A percentile compares a stretch with the other conserved stretches of the same genome.
Conservation (phyloP, 2,329 filamentous ascomycete genomes). For the Neofusicoccum sp. region DNA sequence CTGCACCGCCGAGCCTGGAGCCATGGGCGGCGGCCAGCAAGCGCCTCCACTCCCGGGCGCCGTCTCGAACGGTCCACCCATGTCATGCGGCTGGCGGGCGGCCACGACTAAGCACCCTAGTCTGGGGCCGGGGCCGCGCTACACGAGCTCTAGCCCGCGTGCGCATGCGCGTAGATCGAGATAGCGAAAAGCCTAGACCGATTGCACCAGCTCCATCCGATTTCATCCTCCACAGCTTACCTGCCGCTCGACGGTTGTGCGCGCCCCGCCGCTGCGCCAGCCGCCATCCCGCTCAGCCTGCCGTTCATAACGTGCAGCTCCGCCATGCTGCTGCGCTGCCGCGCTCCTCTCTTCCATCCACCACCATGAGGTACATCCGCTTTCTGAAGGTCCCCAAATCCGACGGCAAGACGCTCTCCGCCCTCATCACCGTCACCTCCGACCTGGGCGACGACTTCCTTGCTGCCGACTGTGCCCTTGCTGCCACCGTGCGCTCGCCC, state of each 20-base stretch:
- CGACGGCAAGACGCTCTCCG: slow-evolving; percentile 47
- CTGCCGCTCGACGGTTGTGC: neutral
- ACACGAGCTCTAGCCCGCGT: neutral
- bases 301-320: neutral
- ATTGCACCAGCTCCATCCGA: neutral
- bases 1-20: no score
- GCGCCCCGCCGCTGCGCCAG: neutral
- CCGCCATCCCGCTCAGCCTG: neutral
- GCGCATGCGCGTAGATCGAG: neutral
- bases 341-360: neutral
- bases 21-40: neutral
- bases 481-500: slow-evolving; percentile 40
- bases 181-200: slow-evolving; percentile 9
- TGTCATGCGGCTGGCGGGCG: neutral
- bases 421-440: slow-evolving; percentile 66
- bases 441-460: slow-evolving; percentile 69
- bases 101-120: neutral
- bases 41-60: neutral
- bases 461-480: slow-evolving; percentile 49
- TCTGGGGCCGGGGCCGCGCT: neutral
- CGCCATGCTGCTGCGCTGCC: slow-evolving; percentile 1
- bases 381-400: slow-evolving; percentile 66
- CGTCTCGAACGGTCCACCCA: neutral
- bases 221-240: neutral
- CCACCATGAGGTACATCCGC: slow-evolving; percentile 60